Conservation (phyloP, 306 rosid genomes). For the Crataegus laevigata region DNA sequence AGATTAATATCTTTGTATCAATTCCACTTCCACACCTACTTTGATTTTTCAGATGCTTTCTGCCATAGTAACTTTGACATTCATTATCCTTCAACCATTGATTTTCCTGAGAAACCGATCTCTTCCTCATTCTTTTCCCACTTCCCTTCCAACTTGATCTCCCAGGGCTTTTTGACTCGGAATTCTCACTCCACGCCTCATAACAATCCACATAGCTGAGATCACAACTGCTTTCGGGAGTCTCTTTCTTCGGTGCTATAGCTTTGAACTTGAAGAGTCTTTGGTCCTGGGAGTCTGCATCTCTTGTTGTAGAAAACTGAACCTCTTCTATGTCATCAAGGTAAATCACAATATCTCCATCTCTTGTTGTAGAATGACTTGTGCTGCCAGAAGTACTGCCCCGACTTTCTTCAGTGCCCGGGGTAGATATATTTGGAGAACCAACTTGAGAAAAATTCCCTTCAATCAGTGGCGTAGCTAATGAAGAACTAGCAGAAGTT, state of each 20-base stretch:
- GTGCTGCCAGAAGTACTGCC: not conserved
- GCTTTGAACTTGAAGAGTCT: conserved; percentile 46
- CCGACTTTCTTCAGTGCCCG: not conserved
- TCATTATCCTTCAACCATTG: conserved; percentile 36
- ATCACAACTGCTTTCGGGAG: conserved; percentile 3
- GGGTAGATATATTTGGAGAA: not conserved
- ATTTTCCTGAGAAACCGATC: conserved; percentile 30
- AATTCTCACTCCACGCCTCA: conserved; percentile 28
- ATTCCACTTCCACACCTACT: conserved; percentile 10
- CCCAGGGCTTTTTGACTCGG: conserved; percentile 25
- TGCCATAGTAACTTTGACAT: conserved; percentile 30
- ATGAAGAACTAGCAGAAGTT: conserved; percentile 21
- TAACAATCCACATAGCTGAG: conserved; percentile 1
- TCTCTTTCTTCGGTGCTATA: conserved; percentile 9
- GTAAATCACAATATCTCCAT: conserved; percentile 27
- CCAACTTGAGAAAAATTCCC: conserved; percentile 8
- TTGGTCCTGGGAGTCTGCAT: conserved; percentile 38
- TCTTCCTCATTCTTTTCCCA: conserved; percentile 45
- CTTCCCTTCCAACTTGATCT: conserved; percentile 18
- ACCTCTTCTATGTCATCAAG: conserved; percentile 50
- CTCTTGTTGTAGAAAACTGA: conserved; percentile 24
- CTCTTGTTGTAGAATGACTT: not conserved
- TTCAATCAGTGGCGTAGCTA: conserved; percentile 4
- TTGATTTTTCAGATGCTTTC: conserved; percentile 25
- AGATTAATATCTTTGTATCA: not conserved